These are phyloP conservation scores for Blastobotrys capitulatus DNA, from an alignment of 1,139 yeast species.

Conservation along the genomic window DNA sequence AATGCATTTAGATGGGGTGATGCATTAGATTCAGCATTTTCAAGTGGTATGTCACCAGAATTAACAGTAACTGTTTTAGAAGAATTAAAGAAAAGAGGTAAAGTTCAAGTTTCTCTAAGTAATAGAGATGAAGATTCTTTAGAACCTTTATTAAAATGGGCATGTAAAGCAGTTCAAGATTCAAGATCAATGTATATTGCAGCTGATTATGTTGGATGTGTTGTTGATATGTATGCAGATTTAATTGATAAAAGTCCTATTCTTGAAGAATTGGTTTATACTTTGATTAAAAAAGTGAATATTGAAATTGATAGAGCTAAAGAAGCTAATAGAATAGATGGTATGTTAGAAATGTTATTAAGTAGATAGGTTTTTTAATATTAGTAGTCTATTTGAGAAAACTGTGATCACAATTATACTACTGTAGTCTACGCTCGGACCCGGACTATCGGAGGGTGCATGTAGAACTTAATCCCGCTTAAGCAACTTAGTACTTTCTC, in stretches of 20 bases:
- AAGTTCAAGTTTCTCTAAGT: constrained; percentile 67
- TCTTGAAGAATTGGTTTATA: constrained; percentile 62
- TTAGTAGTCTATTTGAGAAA: too few relatives aligned
- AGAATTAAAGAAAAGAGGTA: constrained; percentile 84
- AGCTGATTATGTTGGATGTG: constrained; percentile 79
- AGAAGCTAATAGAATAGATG: constrained; percentile 86
- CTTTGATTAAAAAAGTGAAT: constrained; percentile 51
- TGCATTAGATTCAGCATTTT: constrained; percentile 82
- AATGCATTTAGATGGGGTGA: constrained; percentile 90
- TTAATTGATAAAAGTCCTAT: constrained; percentile 73
- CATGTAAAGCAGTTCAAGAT: constrained; percentile 67
- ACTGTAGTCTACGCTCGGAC: too few relatives aligned
- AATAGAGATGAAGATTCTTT: constrained; percentile 82
- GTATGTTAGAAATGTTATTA: constrained; percentile 86
- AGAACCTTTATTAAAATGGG: constrained; percentile 85
- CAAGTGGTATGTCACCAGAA: constrained; percentile 71
- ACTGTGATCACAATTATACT: too few relatives aligned
- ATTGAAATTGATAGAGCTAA: constrained; percentile 70
- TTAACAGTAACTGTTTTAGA: constrained; percentile 73
- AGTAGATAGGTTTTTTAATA: background rate
- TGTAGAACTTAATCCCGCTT: too few relatives aligned
- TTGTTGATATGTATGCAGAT: constrained; percentile 72
- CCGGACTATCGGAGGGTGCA: too few relatives aligned
- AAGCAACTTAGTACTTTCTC: too few relatives aligned
- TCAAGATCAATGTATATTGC: constrained; percentile 68